Evolutionary conservation across 176 grass and related monocot genomes (phyloP), one percentile per base, ranked within the genome.

Genomic region (Olyra latifolia): DNA sequence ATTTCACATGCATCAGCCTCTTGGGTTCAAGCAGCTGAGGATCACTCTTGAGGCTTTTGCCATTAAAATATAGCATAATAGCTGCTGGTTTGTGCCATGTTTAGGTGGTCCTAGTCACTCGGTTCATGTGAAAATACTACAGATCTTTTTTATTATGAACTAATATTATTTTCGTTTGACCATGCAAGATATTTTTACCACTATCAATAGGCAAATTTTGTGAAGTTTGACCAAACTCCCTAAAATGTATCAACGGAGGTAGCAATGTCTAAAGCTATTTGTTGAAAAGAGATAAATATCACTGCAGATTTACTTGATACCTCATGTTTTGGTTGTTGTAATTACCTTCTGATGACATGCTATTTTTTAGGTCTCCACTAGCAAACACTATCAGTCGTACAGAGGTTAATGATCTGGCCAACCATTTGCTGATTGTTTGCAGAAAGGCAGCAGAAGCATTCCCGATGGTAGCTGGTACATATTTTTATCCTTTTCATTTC

Each of bases 281-380:
- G 64, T 69, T 69, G 45, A 57, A 57, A 69, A 15, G 7, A 62
- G 28, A n/a, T 60, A 42, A n/a, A 52, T 69, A 8, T 83, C 30
- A 28, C 30, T 63, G 28, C 43, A 59, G 16, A 73, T 65, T 9
- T 43, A 66, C 19, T 66, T 79, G 41, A 84, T 88, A 39, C 22
- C 67, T 74, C 82, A 55, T 90, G 20, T 71, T 41, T 7, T 79
- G 64, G 41, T 71, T 32, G 53, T 23, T 75, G 20, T 55, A 52
- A n/a, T n/a, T n/a, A 76, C 17, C 60, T 66, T 20, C 32, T 87
- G 32, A 71, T 72, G 22, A 73, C 60, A 63, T 77, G 27, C 38
- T 46, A 28, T 81, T 40, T 73, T 67, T 61, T 62, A 94, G 91
- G 88, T 87, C 91, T 88, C 75, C 89, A 9, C 80, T 94, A 62